phyloP scores from a whole-genome alignment of 257 asterid species.

The Vinca minor region DNA sequence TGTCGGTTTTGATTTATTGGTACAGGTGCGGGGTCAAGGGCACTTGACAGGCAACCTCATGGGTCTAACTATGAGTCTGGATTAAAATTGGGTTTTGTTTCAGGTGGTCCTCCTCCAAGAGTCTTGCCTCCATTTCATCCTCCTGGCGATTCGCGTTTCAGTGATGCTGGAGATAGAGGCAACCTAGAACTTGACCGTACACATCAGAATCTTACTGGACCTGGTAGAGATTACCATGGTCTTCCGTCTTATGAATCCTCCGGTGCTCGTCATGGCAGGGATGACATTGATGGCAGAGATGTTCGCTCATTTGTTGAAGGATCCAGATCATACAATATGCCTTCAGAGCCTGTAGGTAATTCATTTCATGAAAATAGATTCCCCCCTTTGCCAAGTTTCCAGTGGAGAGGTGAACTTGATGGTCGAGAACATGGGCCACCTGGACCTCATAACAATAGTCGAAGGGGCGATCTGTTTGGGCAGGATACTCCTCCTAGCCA shows the following conservation, averaged over 20 bases:
- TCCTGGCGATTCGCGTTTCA: conserved; percentile 23
- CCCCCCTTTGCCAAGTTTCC: conserved; percentile 44
- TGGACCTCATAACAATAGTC: conserved; percentile 36
- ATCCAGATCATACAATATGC: conserved; percentile 38
- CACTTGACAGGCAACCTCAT: conserved; percentile 36
- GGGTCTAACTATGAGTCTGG: conserved; percentile 39
- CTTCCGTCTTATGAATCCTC: conserved; percentile 36
- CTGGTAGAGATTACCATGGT: conserved; percentile 46
- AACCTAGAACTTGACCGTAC: conserved; percentile 16
- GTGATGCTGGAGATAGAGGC: conserved; percentile 22
- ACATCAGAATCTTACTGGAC: conserved; percentile 32
- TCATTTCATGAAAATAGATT: conserved; percentile 46
- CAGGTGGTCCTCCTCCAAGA: conserved; percentile 47
- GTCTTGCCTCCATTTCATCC: conserved; percentile 36
- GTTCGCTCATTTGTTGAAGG: conserved; percentile 54
- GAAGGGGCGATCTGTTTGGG: conserved; percentile 38
- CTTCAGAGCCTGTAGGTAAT: conserved; percentile 45
- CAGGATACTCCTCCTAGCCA: conserved; percentile 43
- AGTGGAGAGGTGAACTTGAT: conserved; percentile 43
- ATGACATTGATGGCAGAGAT: conserved; percentile 48
- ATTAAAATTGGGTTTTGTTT: conserved; percentile 31
- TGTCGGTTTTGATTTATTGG: conserved; percentile 12
- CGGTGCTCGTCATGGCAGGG: conserved; percentile 26
- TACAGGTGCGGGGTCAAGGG: conserved; percentile 30
- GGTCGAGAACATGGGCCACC: conserved; percentile 43